Conservation (phyloP, 1,139 yeast species). For the Maudiozyma humilis region DNA sequence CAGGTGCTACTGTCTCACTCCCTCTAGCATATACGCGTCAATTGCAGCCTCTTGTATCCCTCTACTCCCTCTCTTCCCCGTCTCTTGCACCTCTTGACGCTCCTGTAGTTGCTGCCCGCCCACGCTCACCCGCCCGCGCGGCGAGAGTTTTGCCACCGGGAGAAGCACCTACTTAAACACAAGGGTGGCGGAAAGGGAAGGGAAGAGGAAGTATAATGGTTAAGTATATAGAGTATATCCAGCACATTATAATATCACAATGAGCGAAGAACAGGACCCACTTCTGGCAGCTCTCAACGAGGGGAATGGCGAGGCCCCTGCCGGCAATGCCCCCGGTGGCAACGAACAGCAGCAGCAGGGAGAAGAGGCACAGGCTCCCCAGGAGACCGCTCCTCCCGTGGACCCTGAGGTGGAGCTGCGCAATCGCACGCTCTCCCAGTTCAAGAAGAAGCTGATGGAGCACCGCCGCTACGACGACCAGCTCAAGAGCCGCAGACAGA, state of each 20-base stretch:
- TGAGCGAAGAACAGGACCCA: slow-evolving; percentile 68
- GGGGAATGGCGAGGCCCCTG: slow-evolving; percentile 2
- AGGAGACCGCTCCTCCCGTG: slow-evolving; percentile 17
- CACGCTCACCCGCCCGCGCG: too few species aligned
- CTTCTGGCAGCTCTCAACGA: slow-evolving; percentile 60
- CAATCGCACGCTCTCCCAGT: slow-evolving; percentile 67
- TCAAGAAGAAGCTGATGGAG: slow-evolving; percentile 80
- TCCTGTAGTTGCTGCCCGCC: too few species aligned
- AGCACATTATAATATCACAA: slow-evolving; percentile 20
- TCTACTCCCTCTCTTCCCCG: too few species aligned
- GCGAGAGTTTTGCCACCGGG: background rate
- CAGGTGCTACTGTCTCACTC: too few species aligned
- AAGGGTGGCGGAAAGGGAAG: too few species aligned
- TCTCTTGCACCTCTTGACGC: too few species aligned
- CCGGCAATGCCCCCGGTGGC: background rate
- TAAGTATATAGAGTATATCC: too few species aligned
- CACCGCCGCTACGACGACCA: slow-evolving; percentile 94
- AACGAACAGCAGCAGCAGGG: slow-evolving; percentile 6
- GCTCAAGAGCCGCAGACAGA: slow-evolving; percentile 73
- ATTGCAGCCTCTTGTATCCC: too few species aligned
- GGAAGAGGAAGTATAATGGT: too few species aligned
- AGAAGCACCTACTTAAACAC: too few species aligned
- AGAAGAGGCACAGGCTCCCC: slow-evolving; percentile 12
- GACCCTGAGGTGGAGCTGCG: slow-evolving; percentile 62
- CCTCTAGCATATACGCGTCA: too few species aligned